Base-by-base conservation (phyloP, 352 stramenopile species). In the Phytophthora quininea region DNA sequence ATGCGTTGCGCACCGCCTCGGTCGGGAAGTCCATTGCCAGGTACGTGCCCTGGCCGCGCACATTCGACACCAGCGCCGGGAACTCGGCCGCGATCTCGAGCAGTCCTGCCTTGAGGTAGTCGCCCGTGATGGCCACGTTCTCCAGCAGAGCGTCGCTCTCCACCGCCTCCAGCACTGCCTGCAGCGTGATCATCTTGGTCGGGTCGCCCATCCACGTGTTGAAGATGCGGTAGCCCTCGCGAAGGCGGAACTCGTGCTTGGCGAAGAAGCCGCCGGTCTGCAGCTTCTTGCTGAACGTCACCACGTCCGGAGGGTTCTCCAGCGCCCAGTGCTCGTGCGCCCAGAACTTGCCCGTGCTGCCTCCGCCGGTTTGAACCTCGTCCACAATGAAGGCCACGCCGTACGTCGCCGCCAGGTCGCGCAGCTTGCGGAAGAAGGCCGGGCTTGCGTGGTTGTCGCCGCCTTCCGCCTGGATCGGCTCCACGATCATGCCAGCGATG, bases 121-220 rank as follows among this genome's bases (percentile, higher is more conserved):
- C 60, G 30, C 88, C 88, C 0, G 88, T 91, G 56, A 93, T 80
- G 6, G 68, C 67, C n/a, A 86, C 86, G 57, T 93, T 95, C 56
- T 90, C 80, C 38, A 95, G 70, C 29, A 95, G 62, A 3, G 73
- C 55, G 56, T 92, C 81, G 24, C 65, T 67, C 30, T 24, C 19
- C 19, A 24, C 19, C 19, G 19, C 19, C 19, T 24, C 19, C 19
- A 24, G 19, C 19, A 24, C 89, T 24, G 82, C 84, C 57, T 95
- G 78, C 4, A 93, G 69, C 33, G 81, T 80, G 57, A 95, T 90
- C 83, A 93, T 91, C 70, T 95, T 95, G 38, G 84, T 77, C 19
- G 87, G 87, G 63, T 95, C 87, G 47, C 87, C 87, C 87, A 95
- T 95, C 87, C 87, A 95, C 55, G 87, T 95, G 75, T 95, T 95